Percentiles rank a stretch among this genome's conserved stretches.
phyloP scores from a whole-genome alignment of 1,284 basidiomycete genomes.

The Leccinum ponderosum region DNA sequence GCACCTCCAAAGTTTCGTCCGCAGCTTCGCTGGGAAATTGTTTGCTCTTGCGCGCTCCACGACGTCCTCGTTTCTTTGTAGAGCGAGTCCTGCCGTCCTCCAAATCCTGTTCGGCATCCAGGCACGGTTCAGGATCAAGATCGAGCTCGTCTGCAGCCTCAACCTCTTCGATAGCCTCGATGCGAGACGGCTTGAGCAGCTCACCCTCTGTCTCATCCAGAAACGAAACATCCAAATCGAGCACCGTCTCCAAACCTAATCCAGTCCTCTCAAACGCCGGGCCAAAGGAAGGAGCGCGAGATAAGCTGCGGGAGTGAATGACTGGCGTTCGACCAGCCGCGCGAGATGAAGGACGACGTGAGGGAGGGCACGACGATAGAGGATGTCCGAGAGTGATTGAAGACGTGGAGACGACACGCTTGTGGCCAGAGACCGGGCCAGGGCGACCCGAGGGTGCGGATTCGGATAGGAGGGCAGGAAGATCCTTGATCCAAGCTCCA shows the following conservation, averaged over 20 bases:
- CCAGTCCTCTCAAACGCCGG: constrained; percentile 50
- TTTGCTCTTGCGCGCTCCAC: constrained; percentile 73
- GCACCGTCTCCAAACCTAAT: constrained; percentile 28
- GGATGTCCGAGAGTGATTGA: constrained; percentile 63
- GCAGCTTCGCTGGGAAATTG: constrained; percentile 28
- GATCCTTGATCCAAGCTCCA: constrained; percentile 81
- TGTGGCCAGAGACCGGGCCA: constrained; percentile 38
- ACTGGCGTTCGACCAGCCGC: constrained; percentile 53
- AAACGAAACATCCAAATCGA: constrained; percentile 24
- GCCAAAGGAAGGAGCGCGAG: constrained; percentile 56
- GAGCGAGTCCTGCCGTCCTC: constrained; percentile 48
- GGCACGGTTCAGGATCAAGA: constrained; percentile 25
- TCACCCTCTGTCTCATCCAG: constrained; percentile 20
- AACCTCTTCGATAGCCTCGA: constrained; percentile 30
- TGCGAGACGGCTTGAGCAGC: constrained; percentile 18
- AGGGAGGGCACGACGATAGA: constrained; percentile 63
- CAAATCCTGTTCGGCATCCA: constrained; percentile 35
- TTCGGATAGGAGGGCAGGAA: constrained; percentile 66
- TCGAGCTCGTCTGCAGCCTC: constrained; percentile 40
- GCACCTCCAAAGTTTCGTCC: constrained; percentile 62
- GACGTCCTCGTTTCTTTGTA: constrained; percentile 74
- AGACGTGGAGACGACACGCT: constrained; percentile 53
- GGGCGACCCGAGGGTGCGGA: constrained; percentile 22
- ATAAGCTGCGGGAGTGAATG: constrained; percentile 53
- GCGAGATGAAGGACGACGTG: constrained; percentile 66